Base-by-base conservation (phyloP, 179 eudicot species). In the Beta macrorhiza region DNA sequence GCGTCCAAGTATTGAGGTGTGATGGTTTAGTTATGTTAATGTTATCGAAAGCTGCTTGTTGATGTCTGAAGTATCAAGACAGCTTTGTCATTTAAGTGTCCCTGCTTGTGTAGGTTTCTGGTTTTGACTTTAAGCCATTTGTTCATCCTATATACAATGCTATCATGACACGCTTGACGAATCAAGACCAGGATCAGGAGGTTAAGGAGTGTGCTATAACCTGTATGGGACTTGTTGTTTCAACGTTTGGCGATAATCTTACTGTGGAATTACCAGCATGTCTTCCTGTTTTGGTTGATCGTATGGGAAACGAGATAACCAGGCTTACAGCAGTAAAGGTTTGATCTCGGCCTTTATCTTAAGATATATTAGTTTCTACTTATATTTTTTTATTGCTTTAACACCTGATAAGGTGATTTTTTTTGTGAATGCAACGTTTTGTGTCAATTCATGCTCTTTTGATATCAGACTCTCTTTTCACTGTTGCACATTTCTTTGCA, bases 171-270 rank as follows among this genome's bases (percentile, higher is more conserved):
- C 93, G 99, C 25, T 85, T 96, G 89, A 94, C 95, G 11, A 97
- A 96, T 85, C 98, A 96, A 94, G 99, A 97, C 86, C 99, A 94
- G 85, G 99, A 97, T 87, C 99, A 95, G 95, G 99, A 97, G 87
- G 99, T 97, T 57, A 97, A 94, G 85, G 99, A 97, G 85, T 94
- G 98, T 87, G 99, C 99, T 61, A 97, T 94, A 81, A 88, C 93
- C 77, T 97, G 98, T 89, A 93, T 92, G 96, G 99, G 99, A 67
- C 98, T 91, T 87, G 95, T 92, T 51, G 89, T 94, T 81, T 90
- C 98, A 78, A 92, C 93, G 57, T 94, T 94, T 89, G 99, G 99
- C 77, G 99, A 97, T 80, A 89, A 91, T 80, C 97, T 97, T 65
- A 86, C 83, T 57, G 87, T 84, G n/a, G 95, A 94, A 71, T 82